A percentile compares a stretch with the other conserved stretches of the same genome.
phyloP scores from a whole-genome alignment of 2,329 filamentous ascomycete species.

The Fusarium sp. region DNA sequence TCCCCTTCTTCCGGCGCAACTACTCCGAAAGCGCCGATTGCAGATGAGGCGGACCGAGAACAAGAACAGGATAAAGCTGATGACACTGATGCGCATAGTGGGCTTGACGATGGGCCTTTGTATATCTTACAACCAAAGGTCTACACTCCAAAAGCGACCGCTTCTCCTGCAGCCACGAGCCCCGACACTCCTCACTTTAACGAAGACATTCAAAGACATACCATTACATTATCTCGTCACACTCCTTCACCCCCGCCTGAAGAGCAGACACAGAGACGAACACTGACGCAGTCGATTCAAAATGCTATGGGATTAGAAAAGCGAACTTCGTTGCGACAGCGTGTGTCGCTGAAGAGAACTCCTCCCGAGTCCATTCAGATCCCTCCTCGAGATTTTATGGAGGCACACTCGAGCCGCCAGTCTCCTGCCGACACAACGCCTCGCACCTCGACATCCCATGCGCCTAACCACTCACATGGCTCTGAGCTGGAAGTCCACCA shows the following conservation, averaged over 20 bases:
- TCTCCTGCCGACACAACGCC: slow-evolving; percentile 50
- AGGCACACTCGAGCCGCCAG: slow-evolving; percentile 41
- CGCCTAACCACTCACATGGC: slow-evolving; percentile 60
- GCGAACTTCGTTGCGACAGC: slow-evolving; percentile 62
- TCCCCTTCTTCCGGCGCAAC: slow-evolving; percentile 19
- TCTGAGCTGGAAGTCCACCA: slow-evolving; percentile 58
- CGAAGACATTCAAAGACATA: slow-evolving; percentile 23
- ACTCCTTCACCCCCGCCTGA: slow-evolving; percentile 32
- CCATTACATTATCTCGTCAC: slow-evolving; percentile 30
- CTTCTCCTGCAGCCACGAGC: slow-evolving; percentile 58
- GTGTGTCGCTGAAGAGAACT: slow-evolving; percentile 64
- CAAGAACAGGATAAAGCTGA: slow-evolving; percentile 22
- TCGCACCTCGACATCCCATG: slow-evolving; percentile 46
- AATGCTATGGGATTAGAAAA: slow-evolving; percentile 46
- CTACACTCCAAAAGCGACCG: slow-evolving; percentile 65
- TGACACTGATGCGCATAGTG: slow-evolving; percentile 20
- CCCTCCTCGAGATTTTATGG: slow-evolving; percentile 52
- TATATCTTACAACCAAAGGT: slow-evolving; percentile 68
- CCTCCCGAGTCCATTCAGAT: slow-evolving; percentile 66
- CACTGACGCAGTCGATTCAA: slow-evolving; percentile 35
- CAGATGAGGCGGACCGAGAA: slow-evolving; percentile 4
- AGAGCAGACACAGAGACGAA: slow-evolving; percentile 25
- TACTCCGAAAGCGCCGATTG: slow-evolving; percentile 26
- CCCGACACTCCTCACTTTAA: slow-evolving; percentile 24
- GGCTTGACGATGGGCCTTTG: slow-evolving; percentile 53